phyloP scores from a whole-genome alignment of 345 rosid species.

The Rhodamnia rubescens region DNA sequence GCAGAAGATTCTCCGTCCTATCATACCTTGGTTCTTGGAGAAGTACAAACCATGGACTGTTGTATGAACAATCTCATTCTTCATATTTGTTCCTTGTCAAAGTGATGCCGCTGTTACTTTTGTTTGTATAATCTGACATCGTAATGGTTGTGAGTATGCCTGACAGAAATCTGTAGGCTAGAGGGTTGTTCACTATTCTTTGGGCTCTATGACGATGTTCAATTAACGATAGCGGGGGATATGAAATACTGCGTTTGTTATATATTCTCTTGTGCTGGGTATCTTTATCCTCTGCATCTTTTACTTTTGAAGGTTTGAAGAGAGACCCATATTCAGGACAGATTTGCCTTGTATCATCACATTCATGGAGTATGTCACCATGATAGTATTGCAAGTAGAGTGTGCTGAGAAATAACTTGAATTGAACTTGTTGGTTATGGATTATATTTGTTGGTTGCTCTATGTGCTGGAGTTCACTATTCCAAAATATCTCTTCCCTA shows the following conservation, averaged over 20 bases:
- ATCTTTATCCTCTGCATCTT: background rate
- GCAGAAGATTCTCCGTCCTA: conserved; percentile 87
- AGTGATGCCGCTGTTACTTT: background rate
- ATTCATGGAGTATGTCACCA: background rate
- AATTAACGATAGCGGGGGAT: background rate
- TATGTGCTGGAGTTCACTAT: background rate
- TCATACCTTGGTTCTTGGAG: conserved; percentile 95
- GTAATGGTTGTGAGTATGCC: background rate
- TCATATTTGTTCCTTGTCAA: background rate
- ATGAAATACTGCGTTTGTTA: background rate
- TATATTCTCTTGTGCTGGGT: background rate
- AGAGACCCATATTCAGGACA: background rate
- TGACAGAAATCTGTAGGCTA: background rate
- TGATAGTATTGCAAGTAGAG: background rate
- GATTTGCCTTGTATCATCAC: background rate
- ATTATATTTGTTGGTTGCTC: background rate
- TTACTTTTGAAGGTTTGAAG: background rate
- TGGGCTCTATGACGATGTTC: background rate
- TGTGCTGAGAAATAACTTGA: background rate
- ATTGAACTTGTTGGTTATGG: background rate
- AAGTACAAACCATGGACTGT: conserved; percentile 99
- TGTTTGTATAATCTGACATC: background rate
- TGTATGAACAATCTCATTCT: conserved; percentile 25
- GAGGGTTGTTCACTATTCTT: background rate
- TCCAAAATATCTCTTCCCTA: background rate